These are phyloP conservation scores for Pythium biforme DNA, from an alignment of 352 stramenopile species.

Conservation along the genomic window DNA sequence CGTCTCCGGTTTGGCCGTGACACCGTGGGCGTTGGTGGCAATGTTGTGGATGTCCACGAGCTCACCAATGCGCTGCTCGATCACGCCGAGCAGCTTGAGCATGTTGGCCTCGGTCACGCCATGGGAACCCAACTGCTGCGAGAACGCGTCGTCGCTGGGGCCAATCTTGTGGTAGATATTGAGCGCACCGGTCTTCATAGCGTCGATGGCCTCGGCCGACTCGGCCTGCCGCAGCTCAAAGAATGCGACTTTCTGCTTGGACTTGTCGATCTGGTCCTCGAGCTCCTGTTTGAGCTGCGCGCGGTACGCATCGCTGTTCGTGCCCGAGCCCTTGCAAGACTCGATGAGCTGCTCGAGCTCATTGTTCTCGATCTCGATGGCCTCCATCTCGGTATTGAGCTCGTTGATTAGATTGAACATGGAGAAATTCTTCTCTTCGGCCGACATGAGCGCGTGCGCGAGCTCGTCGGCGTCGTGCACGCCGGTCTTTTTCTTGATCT, in stretches of 20 bases:
- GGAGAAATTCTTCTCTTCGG: slow-evolving; percentile 94
- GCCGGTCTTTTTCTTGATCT: slow-evolving; percentile 89
- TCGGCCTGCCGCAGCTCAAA: slow-evolving; percentile 69
- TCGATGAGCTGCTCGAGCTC: slow-evolving; percentile 58
- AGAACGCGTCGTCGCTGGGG: slow-evolving; percentile 70
- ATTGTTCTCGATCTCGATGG: slow-evolving; percentile 85
- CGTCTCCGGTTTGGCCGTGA: slow-evolving; percentile 26
- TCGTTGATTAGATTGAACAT: slow-evolving; percentile 95
- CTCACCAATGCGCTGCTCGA: slow-evolving; percentile 84
- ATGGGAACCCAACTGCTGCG: slow-evolving; percentile 61
- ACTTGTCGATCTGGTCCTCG: slow-evolving; percentile 84
- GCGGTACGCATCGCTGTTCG: slow-evolving; percentile 54
- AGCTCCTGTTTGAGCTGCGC: slow-evolving; percentile 66
- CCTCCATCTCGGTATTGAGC: slow-evolving; percentile 90
- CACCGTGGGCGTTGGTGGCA: slow-evolving; percentile 50
- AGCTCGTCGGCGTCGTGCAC: slow-evolving; percentile 83
- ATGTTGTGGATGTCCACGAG: slow-evolving; percentile 88
- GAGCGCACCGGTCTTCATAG: slow-evolving; percentile 71
- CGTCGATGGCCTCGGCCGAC: slow-evolving; percentile 57
- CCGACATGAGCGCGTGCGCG: slow-evolving; percentile 78
- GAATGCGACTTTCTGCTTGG: slow-evolving; percentile 66
- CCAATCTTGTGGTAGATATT: slow-evolving; percentile 84
- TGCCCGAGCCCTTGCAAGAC: slow-evolving; percentile 56
- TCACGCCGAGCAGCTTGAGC: slow-evolving; percentile 73
- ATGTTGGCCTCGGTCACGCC: slow-evolving; percentile 83